These are phyloP conservation scores for Corylus avellana DNA, from an alignment of 306 rosid species.

Conservation along the genomic window DNA sequence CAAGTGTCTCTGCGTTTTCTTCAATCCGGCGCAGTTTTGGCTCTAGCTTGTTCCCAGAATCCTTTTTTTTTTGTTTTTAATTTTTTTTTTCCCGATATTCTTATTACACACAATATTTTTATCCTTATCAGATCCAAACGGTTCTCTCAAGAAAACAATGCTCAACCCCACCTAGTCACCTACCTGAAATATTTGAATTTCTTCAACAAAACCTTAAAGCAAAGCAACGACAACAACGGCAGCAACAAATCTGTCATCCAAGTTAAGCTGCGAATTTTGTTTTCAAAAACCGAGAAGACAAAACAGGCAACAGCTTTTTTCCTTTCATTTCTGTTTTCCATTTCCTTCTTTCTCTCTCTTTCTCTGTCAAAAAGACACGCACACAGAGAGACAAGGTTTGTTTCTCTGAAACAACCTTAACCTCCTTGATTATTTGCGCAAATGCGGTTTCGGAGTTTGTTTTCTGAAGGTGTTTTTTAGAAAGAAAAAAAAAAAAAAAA, in stretches of 20 bases:
- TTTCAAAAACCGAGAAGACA: conserved; percentile 5
- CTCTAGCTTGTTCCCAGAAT: background rate
- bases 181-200: conserved; percentile 43
- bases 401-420: conserved; percentile 45
- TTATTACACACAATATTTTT: conserved; percentile 15
- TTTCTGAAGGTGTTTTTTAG: conserved; percentile 24
- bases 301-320: conserved; percentile 12
- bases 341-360: conserved; percentile 23
- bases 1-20: conserved; percentile 8
- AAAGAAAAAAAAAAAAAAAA: conserved; percentile 14
- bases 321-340: conserved; percentile 10
- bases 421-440: conserved; percentile 43
- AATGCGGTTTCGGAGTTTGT: conserved; percentile 42
- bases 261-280: conserved; percentile 10
- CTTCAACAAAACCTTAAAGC: conserved; percentile 22
- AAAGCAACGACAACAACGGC: conserved; percentile 24
- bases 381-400: conserved; percentile 31
- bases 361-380: background rate
- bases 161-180: conserved; percentile 30
- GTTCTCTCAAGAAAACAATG: conserved; percentile 48
- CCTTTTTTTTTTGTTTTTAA: background rate
- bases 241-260: conserved; percentile 16
- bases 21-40: background rate
- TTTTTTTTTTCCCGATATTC: background rate
- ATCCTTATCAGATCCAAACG: conserved; percentile 42